A percentile compares a stretch with the other conserved stretches of the same genome.
These are phyloP conservation scores for Verticillium longisporum DNA, from an alignment of 2,329 filamentous ascomycete genomes.

Conservation along the genomic window DNA sequence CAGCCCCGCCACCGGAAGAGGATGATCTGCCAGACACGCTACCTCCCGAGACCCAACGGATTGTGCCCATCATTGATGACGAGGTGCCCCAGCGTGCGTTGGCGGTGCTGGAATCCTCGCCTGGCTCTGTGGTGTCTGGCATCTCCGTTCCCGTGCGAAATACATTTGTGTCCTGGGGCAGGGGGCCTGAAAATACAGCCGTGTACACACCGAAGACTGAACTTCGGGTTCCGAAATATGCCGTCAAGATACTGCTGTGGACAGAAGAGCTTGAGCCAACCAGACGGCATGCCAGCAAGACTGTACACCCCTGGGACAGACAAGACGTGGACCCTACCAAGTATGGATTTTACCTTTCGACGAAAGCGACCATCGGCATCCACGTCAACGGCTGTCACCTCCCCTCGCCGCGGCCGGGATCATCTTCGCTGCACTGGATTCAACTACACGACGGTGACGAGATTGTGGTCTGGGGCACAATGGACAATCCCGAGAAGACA, in stretches of 20 bases:
- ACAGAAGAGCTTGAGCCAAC: slow-evolving; percentile 58
- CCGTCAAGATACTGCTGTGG: slow-evolving; percentile 72
- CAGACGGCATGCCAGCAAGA: slow-evolving; percentile 41
- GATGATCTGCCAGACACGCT: slow-evolving; percentile 27
- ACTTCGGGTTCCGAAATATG: slow-evolving; percentile 70
- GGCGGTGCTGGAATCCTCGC: slow-evolving; percentile 59
- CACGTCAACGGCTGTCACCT: slow-evolving; percentile 68
- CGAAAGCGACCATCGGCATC: slow-evolving; percentile 71
- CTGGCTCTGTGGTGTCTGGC: slow-evolving; percentile 57
- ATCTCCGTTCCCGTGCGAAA: slow-evolving; percentile 60
- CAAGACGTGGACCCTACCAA: slow-evolving; percentile 38
- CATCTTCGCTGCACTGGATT: slow-evolving; percentile 54
- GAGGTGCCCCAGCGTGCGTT: slow-evolving; percentile 36
- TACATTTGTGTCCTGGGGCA: slow-evolving; percentile 70
- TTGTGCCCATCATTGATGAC: slow-evolving; percentile 25
- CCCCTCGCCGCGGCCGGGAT: slow-evolving; percentile 44
- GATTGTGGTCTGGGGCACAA: slow-evolving; percentile 61
- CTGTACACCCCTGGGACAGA: slow-evolving; percentile 29
- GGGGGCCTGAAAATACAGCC: slow-evolving; percentile 60
- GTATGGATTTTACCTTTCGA: slow-evolving; percentile 68
- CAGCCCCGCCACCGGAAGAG: slow-evolving; percentile 16
- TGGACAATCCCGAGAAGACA: slow-evolving; percentile 28
- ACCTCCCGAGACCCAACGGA: slow-evolving; percentile 22
- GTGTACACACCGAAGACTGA: slow-evolving; percentile 58
- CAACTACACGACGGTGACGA: slow-evolving; percentile 71